Conservation (phyloP, 2,329 filamentous ascomycete genomes). For the Cercospora sp. region DNA sequence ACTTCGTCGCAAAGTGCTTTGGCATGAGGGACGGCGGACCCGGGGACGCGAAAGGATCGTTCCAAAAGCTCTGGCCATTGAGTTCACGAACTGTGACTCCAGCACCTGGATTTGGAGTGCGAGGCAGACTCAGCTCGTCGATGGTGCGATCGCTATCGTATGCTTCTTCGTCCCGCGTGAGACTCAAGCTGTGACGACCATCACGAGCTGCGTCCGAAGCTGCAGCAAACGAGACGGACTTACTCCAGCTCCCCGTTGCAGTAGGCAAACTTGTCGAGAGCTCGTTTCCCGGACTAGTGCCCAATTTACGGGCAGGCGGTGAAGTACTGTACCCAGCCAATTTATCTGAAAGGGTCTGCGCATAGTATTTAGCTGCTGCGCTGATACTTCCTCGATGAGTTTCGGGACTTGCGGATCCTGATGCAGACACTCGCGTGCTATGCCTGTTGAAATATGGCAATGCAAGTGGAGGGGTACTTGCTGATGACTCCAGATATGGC, state of each 20-base stretch:
- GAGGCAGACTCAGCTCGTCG: constrained; percentile 40
- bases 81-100: constrained; percentile 54
- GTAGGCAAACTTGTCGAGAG: constrained; percentile 33
- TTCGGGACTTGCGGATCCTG: constrained; percentile 37
- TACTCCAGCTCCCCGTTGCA: constrained; percentile 49
- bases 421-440: constrained; percentile 28
- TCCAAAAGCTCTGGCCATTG: constrained; percentile 58
- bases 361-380: constrained; percentile 37
- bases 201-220: constrained; percentile 38
- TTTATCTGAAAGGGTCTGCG: constrained; percentile 39
- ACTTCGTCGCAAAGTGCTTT: constrained; percentile 49
- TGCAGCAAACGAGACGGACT: constrained; percentile 38
- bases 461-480: constrained; percentile 34
- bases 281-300: constrained; percentile 34
- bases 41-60: constrained; percentile 41
- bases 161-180: constrained; percentile 31
- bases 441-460: constrained; percentile 29
- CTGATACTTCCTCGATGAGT: constrained; percentile 38
- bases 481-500: constrained; percentile 33
- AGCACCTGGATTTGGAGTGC: constrained; percentile 36
- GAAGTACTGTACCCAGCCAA: constrained; percentile 37
- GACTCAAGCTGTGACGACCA: constrained; percentile 37
- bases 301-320: constrained; percentile 32
- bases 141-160: constrained; percentile 40
- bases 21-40: constrained; percentile 53